Base-by-base conservation (phyloP, 768 basidiomycete genomes). In the Rhodotorula paludigena region DNA sequence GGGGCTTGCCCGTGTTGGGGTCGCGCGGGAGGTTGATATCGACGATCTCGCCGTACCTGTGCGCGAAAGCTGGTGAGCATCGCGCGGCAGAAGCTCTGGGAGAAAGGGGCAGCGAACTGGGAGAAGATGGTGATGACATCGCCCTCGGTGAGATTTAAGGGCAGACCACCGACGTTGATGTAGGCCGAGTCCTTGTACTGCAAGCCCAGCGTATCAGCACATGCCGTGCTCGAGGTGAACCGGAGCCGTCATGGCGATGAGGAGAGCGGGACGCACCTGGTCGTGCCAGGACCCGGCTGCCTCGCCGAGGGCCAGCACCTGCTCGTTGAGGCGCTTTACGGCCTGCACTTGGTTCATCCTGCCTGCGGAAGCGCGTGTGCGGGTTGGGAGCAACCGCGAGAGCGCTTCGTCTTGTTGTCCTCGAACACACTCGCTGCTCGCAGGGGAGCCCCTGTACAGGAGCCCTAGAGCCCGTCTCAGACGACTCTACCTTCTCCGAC, bases 41-140 rank as follows among this genome's bases (percentile, higher is more conserved):
- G 82, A 92, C 87, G 41, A 97, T 84, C 76, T 98, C 94, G n/a
- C 94, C 94, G 80, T 89, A 97, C 79, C 93, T 97, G 72, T 38
- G 39, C 36, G n/a, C 49, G 53, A 32, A 68, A 45, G 42, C 20
- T 14, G 51, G 39, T 23, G 18, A 33, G 42, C 25, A 25, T 20
- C 16, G 1, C 10, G 32, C 35, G 42, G n/a, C 21, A 15, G 35
- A 39, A 25, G 32, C 7, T 28, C 25, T 38, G 33, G 20, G 53
- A 23, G 38, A 15, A 23, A 38, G 32, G 35, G 33, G 51, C 5
- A 39, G 65, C 71, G 48, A 75, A 96, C 92, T 99, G 96, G 25
- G 94, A 98, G 80, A 97, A 94, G 65, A 98, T 92, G 23, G 92
- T 86, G 72, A 98, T 89, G 25, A 99, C 90, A 77, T 99, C 96